These are phyloP conservation scores for Cercophora sp. DNA, from an alignment of 495 filamentous ascomycete genomes.

Conservation along the genomic window DNA sequence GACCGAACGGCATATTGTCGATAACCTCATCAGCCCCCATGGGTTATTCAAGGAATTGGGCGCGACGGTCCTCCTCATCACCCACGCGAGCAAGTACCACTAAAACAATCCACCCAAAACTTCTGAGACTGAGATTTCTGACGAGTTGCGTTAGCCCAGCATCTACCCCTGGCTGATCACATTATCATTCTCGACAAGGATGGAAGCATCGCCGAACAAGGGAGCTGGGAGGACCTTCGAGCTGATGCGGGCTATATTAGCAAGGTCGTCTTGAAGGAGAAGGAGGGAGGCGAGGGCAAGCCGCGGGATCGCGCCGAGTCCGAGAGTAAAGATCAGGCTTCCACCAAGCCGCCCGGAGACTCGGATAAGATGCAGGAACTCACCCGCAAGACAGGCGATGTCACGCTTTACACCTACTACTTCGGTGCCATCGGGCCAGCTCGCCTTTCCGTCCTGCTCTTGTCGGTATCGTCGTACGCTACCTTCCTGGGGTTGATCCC, in stretches of 20 bases:
- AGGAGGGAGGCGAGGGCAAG: constrained; percentile 6
- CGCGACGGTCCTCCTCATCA: constrained; percentile 29
- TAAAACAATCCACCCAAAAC: neutral
- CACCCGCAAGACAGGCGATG: constrained; percentile 45
- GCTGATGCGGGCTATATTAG: constrained; percentile 17
- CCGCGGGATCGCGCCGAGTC: neutral
- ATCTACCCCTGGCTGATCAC: constrained; percentile 39
- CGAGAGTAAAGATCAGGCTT: neutral
- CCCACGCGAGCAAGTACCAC: constrained; percentile 29
- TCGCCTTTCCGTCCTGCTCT: constrained; percentile 5
- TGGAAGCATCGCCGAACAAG: constrained; percentile 43
- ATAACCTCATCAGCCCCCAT: constrained; percentile 25
- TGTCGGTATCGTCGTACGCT: neutral
- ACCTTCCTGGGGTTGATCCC: constrained; percentile 7
- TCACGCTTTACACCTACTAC: constrained; percentile 45
- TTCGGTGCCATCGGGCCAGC: constrained; percentile 8
- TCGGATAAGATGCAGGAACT: constrained; percentile 15
- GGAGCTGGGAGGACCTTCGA: constrained; percentile 37
- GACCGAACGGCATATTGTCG: constrained; percentile 29
- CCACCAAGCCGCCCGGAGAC: too few species aligned
- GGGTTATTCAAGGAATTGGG: constrained; percentile 28
- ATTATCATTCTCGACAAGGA: constrained; percentile 47
- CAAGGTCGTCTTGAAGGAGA: constrained; percentile 15
- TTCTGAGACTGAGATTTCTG: neutral
- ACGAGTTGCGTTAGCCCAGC: constrained; percentile 20